A percentile compares a stretch with the other conserved stretches of the same genome.
These are phyloP conservation scores for Agaricus subrufescens DNA, from an alignment of 768 basidiomycete species.

Conservation along the genomic window DNA sequence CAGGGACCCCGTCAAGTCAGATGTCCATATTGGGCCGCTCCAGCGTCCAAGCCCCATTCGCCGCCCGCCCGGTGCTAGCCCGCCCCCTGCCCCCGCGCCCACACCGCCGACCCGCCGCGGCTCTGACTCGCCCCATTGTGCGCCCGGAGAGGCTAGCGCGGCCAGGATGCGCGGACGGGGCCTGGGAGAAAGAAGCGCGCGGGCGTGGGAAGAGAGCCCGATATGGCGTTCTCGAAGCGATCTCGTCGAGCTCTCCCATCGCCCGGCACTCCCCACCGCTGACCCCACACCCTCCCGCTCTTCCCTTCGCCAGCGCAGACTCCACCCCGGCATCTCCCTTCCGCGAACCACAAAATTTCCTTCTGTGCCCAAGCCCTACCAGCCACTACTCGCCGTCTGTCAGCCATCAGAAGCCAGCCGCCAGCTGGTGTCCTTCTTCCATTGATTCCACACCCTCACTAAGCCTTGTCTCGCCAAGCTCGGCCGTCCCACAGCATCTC, in stretches of 20 bases:
- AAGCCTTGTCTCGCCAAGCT: neutral
- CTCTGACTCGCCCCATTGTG: neutral
- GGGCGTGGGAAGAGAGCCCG: constrained; percentile 2
- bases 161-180: neutral
- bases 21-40: neutral
- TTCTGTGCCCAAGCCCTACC: neutral
- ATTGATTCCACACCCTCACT: too few relatives aligned
- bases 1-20: neutral
- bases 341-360: neutral
- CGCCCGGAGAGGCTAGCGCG: neutral
- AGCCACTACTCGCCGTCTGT: neutral
- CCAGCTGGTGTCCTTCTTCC: neutral
- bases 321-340: neutral
- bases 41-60: constrained; percentile 4
- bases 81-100: neutral
- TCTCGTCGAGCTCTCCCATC: too few relatives aligned
- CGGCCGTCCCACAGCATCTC: neutral
- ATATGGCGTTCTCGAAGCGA: neutral
- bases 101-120: neutral
- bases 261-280: neutral
- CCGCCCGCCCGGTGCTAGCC: neutral
- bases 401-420: neutral
- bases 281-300: neutral
- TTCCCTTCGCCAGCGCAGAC: neutral
- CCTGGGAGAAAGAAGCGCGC: constrained; percentile 7